A percentile compares a stretch with the other conserved stretches of the same genome.
Conservation (phyloP, 1,139 yeast genomes). For the Debaryomyces coudertii region DNA sequence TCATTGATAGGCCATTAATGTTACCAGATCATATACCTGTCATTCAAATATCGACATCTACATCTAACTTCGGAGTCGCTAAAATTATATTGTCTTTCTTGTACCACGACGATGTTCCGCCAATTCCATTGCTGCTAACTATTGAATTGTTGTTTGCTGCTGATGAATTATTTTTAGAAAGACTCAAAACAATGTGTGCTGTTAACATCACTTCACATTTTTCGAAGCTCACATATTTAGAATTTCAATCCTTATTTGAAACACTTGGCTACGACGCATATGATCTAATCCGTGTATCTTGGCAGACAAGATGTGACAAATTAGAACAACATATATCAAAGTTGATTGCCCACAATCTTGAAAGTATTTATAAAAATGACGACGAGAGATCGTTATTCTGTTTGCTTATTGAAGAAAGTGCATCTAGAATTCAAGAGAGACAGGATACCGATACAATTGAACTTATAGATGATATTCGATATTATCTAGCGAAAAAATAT, state of each 20-base stretch:
- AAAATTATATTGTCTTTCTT: constrained; percentile 59
- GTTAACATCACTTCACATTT: constrained; percentile 53
- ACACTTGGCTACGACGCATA: constrained; percentile 45
- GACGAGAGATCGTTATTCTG: constrained; percentile 27
- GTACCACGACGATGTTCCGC: constrained; percentile 59
- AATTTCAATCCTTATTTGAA: constrained; percentile 23
- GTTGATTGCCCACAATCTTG: constrained; percentile 55
- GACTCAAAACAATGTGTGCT: constrained; percentile 68
- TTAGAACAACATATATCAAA: constrained; percentile 67
- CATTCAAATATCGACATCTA: constrained; percentile 29
- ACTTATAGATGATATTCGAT: constrained; percentile 74
- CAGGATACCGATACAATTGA: constrained; percentile 82
- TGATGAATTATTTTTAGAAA: constrained; percentile 62
- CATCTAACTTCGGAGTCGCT: constrained; percentile 41
- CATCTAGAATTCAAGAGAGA: constrained; percentile 59
- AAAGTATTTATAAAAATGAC: constrained; percentile 34
- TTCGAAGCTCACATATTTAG: constrained; percentile 23
- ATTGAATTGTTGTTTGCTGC: constrained; percentile 62
- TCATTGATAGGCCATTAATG: constrained; percentile 29
- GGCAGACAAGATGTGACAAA: constrained; percentile 68
- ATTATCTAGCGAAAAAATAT: constrained; percentile 57
- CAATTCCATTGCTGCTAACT: constrained; percentile 52
- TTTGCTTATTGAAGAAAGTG: constrained; percentile 45
- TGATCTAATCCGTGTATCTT: constrained; percentile 63
- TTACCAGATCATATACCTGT: constrained; percentile 32